These are phyloP conservation scores for Sphagnum magellanicum DNA, from an alignment of 228 moss, liverwort and hornwort species.

Conservation along the genomic window DNA sequence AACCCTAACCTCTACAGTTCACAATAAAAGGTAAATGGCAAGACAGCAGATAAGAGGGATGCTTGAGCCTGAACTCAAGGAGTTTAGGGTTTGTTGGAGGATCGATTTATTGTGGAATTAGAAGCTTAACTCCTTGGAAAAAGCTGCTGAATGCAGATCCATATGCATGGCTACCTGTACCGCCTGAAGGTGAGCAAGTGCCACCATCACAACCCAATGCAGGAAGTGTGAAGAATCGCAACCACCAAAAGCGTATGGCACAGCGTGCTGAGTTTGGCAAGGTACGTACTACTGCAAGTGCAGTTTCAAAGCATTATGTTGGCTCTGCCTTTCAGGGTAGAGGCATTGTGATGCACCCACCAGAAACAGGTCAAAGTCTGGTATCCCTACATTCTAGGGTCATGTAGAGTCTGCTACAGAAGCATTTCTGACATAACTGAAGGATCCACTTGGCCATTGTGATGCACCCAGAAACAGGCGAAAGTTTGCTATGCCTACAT, in stretches of 20 bases:
- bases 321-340: no score
- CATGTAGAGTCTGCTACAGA: no score
- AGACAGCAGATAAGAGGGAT: neutral
- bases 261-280: slow-evolving; percentile 73
- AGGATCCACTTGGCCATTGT: no score
- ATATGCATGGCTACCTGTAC: slow-evolving; percentile 28
- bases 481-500: no score
- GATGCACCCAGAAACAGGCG: no score
- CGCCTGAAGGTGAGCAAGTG: slow-evolving; percentile 46
- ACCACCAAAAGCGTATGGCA: slow-evolving; percentile 90
- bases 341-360: no score
- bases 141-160: slow-evolving; percentile 6
- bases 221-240: slow-evolving; percentile 87
- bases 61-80: neutral
- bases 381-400: no score
- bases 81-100: neutral
- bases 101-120: neutral
- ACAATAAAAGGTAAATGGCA: neutral
- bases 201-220: slow-evolving; percentile 70
- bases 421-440: no score
- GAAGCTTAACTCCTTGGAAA: neutral
- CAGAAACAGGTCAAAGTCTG: no score
- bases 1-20: neutral
- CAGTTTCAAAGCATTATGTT: neutral
- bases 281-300: slow-evolving; percentile 16